Base-by-base conservation (phyloP, 2,329 filamentous ascomycete genomes). In the Exserohilum rostratum region DNA sequence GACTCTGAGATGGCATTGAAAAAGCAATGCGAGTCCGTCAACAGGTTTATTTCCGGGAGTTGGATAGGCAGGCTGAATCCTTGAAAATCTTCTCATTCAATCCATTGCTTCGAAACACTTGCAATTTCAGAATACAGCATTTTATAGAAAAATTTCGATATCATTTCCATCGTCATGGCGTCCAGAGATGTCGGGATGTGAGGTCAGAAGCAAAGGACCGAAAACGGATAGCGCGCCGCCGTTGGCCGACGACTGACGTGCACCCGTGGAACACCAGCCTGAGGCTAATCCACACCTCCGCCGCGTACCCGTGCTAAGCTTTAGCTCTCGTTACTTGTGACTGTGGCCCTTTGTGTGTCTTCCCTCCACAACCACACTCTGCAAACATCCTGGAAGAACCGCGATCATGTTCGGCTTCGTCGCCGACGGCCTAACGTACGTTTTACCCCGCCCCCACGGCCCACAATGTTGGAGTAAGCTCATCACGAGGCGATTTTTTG, bases 371-470 rank as follows among this genome's bases (percentile, higher is more conserved):
- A 50, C 30, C 46, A 44, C 44, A 17, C 22, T 25, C 31, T 27
- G 31, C 35, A 44, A 31, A 39, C 30, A 27, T 29, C 31, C 37
- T 30, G 39, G 34, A 48, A 57, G 33, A 33, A 34, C 33, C 50
- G 50, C 44, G 18, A 65, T 11, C 45, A 75, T 75, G 72, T 75
- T 75, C 55, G 58, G 71, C 61, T 75, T 75, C 60, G 67, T 75
- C 51, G 72, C 72, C 51, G 71, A 75, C 67, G 72, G 68, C 47
- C 60, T 75, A 57, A 74, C 71, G 72, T 74, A 65, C 60, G 71
- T 67, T 49, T 39, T 55, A 63, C 67, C 66, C 64, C 57, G 62
- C 71, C 68, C 69, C 71, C 56, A 38, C 37, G 34, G 39, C 17
- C 35, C 38, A 48, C 44, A 46, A 51, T 57, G 53, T 54, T 48